Conservation (phyloP, 345 rosid genomes). For the Melaleuca quinquenervia region DNA sequence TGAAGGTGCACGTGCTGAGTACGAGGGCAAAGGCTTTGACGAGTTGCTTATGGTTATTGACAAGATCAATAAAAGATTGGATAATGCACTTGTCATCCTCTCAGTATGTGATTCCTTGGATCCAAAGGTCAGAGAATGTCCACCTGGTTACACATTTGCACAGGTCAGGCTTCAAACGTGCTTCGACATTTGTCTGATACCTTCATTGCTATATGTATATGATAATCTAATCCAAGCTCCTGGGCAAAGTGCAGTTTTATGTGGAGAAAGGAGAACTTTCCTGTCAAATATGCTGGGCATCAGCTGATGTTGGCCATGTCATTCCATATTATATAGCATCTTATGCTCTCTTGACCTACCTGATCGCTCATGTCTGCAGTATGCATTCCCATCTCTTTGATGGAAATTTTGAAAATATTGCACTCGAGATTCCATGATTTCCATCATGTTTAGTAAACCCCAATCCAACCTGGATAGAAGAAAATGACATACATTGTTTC, state of each 20-base stretch:
- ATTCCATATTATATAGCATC: conserved; percentile 36
- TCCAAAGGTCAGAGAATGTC: conserved; percentile 25
- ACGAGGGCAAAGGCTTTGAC: conserved; percentile 24
- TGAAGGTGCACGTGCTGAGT: conserved; percentile 18
- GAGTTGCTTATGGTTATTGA: conserved; percentile 26
- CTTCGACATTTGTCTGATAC: neutral
- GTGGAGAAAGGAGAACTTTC: conserved; percentile 36
- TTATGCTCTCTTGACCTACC: conserved; percentile 27
- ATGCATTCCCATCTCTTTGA: neutral
- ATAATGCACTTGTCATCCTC: conserved; percentile 26
- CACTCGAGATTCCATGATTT: neutral
- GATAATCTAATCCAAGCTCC: neutral
- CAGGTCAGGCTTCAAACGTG: conserved; percentile 8
- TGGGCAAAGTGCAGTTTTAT: conserved; percentile 20
- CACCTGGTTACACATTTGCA: conserved; percentile 30
- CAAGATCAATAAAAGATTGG: conserved; percentile 23
- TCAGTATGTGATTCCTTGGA: conserved; percentile 29
- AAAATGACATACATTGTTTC: neutral
- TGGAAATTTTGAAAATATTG: neutral
- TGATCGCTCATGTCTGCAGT: conserved; percentile 39
- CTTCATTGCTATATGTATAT: neutral
- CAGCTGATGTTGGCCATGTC: conserved; percentile 32
- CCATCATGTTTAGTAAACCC: neutral
- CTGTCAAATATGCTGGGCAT: conserved; percentile 30
- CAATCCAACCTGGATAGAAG: neutral